Percentiles rank a stretch among this genome's conserved stretches.
phyloP scores from a whole-genome alignment of 176 grass and related monocot genomes.

The Chrysopogon serrulatus region DNA sequence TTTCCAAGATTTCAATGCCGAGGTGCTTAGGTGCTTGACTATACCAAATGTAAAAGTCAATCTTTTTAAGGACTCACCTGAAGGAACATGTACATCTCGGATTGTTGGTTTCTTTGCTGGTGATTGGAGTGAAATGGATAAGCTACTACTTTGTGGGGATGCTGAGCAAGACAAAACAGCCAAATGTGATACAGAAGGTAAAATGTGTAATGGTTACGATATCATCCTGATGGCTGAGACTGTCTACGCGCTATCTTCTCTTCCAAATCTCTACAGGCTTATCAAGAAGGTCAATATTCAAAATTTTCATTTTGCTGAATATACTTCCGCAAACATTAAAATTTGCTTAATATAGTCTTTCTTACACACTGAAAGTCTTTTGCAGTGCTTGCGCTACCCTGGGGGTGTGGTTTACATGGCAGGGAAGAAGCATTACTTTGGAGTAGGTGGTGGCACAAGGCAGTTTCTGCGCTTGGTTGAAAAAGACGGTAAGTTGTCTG shows the following conservation, averaged over 20 bases:
- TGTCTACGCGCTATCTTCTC: conserved; percentile 72
- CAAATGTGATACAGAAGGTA: conserved; percentile 1
- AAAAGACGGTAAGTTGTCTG: conserved; percentile 75
- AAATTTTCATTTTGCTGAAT: neutral
- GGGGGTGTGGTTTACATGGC: conserved; percentile 79
- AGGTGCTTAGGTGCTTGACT: conserved; percentile 82
- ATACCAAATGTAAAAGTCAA: conserved; percentile 90
- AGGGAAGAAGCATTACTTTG: conserved; percentile 97
- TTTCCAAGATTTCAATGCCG: conserved; percentile 98
- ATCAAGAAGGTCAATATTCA: conserved; percentile 65
- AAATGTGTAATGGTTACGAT: conserved; percentile 54
- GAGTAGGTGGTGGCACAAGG: conserved; percentile 91
- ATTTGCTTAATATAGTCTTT: neutral
- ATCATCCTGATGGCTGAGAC: conserved; percentile 98
- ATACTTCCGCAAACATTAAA: neutral
- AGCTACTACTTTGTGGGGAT: conserved; percentile 47
- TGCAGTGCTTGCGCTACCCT: conserved; percentile 50
- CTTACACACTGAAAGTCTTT: conserved; percentile 22
- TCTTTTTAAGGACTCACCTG: conserved; percentile 41
- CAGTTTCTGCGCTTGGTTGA: conserved; percentile 82
- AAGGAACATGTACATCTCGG: conserved; percentile 17
- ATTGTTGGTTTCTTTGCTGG: conserved; percentile 82
- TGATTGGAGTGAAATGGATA: conserved; percentile 89
- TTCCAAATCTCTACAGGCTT: conserved; percentile 62
- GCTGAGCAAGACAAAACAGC: conserved; percentile 39